phyloP scores from a whole-genome alignment of 805 yeast species.

The Saccharomycopsis malanga region DNA sequence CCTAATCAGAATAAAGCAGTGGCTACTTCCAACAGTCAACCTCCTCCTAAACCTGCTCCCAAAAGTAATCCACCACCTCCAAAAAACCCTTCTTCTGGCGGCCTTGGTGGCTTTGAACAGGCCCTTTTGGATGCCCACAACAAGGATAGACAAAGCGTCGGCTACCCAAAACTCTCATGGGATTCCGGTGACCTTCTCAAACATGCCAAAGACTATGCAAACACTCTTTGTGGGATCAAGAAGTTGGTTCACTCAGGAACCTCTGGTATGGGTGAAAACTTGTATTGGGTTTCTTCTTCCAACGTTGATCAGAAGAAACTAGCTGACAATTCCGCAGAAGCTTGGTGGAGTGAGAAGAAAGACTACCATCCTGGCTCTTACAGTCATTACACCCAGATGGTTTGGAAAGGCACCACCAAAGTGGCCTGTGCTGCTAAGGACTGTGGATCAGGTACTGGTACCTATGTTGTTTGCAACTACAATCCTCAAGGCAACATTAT shows the following conservation, averaged over 20 bases:
- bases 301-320: conserved; percentile 24
- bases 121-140: conserved; percentile 56
- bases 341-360: conserved; percentile 66
- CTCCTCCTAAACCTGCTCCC: conserved; percentile 19
- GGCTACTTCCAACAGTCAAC: conserved; percentile 19
- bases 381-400: conserved; percentile 69
- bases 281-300: conserved; percentile 61
- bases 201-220: conserved; percentile 52
- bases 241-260: conserved; percentile 55
- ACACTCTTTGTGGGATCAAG: conserved; percentile 46
- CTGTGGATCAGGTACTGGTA: conserved; percentile 40
- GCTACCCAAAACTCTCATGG: conserved; percentile 50
- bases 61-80: neutral
- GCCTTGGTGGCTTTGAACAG: conserved; percentile 23
- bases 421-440: conserved; percentile 73
- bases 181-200: conserved; percentile 36
- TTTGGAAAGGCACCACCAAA: conserved; percentile 57
- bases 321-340: conserved; percentile 38
- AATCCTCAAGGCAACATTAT: conserved; percentile 51
- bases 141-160: conserved; percentile 37
- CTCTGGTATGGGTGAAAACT: conserved; percentile 62
- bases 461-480: conserved; percentile 56
- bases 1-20: no score
- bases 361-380: conserved; percentile 45
- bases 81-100: conserved; percentile 1